These are phyloP conservation scores for Kodamaea sagamina DNA, from an alignment of 805 yeast species.

Conservation along the genomic window DNA sequence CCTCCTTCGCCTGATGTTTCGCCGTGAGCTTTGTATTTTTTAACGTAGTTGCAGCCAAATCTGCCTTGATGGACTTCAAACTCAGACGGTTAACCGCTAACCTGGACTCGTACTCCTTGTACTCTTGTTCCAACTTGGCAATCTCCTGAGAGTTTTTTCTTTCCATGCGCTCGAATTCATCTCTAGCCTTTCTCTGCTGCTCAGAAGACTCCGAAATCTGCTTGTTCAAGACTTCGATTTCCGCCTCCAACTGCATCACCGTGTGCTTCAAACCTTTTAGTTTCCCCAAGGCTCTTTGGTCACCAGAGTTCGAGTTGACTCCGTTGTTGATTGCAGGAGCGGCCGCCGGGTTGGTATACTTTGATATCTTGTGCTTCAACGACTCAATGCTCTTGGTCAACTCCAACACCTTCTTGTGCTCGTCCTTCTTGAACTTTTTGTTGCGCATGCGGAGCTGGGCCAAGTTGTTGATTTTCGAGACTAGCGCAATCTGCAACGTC, in stretches of 20 bases:
- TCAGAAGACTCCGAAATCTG: slow-evolving; percentile 19
- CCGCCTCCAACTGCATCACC: slow-evolving; percentile 40
- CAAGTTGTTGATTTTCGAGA: slow-evolving; percentile 32
- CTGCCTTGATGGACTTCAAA: slow-evolving; percentile 26
- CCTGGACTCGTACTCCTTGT: slow-evolving; percentile 26
- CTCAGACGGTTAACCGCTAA: slow-evolving; percentile 23
- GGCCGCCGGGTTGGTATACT: slow-evolving; percentile 20
- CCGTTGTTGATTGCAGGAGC: slow-evolving; percentile 10
- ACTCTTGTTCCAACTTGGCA: slow-evolving; percentile 22
- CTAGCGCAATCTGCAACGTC: slow-evolving; percentile 37
- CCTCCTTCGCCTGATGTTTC: slow-evolving; percentile 26
- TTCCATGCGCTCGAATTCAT: slow-evolving; percentile 23
- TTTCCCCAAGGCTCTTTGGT: slow-evolving; percentile 36
- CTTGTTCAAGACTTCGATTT: slow-evolving; percentile 27
- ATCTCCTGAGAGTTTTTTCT: slow-evolving; percentile 23
- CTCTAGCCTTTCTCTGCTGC: slow-evolving; percentile 16
- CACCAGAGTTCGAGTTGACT: slow-evolving; percentile 18
- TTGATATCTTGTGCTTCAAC: slow-evolving; percentile 33
- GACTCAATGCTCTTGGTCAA: slow-evolving; percentile 35
- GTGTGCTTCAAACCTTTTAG: slow-evolving; percentile 43
- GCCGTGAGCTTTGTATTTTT: slow-evolving; percentile 29
- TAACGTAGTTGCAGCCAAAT: slow-evolving; percentile 20
- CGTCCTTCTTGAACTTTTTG: slow-evolving; percentile 40
- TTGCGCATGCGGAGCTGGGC: slow-evolving; percentile 23
- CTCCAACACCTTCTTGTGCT: slow-evolving; percentile 36